These are phyloP conservation scores for Verticillium tricorpus DNA, from an alignment of 2,329 filamentous ascomycete genomes.

Conservation along the genomic window DNA sequence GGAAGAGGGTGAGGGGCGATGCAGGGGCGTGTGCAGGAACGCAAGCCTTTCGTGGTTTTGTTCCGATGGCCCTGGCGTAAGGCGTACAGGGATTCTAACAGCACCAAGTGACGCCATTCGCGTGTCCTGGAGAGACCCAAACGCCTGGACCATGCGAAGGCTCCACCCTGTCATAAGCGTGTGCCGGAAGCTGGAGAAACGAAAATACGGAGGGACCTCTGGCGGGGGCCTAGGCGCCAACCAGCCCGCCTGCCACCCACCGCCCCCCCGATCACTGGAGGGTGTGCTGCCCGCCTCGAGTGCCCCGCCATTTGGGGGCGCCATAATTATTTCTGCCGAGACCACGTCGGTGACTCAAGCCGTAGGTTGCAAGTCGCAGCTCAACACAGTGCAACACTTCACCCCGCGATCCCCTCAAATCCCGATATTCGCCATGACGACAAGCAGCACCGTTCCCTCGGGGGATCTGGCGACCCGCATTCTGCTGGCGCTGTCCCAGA, in stretches of 20 bases:
- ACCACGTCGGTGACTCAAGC: slow-evolving; percentile 3
- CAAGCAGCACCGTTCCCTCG: slow-evolving; percentile 27
- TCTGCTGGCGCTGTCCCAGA: slow-evolving; percentile 59
- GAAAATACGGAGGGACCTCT: slow-evolving; percentile 3
- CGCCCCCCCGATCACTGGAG: not conserved
- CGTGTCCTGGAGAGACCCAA: not conserved
- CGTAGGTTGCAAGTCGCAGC: not conserved
- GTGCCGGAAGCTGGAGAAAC: not conserved
- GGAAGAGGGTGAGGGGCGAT: not conserved
- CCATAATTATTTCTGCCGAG: slow-evolving; percentile 4
- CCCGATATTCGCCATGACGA: slow-evolving; percentile 34
- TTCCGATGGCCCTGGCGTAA: not conserved
- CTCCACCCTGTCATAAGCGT: not conserved
- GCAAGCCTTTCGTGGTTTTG: not conserved
- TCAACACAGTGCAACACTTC: not conserved
- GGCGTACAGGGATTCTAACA: not conserved
- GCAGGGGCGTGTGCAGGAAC: not conserved
- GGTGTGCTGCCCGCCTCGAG: not conserved
- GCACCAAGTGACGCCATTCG: slow-evolving; percentile 1
- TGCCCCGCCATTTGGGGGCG: slow-evolving; percentile 4
- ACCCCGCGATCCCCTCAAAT: not conserved
- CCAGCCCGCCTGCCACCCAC: not conserved
- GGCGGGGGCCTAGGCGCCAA: not conserved
- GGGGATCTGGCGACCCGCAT: slow-evolving; percentile 61
- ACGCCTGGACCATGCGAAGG: not conserved